Conservation (phyloP, 345 rosid species). For the Noccaea caerulescens region DNA sequence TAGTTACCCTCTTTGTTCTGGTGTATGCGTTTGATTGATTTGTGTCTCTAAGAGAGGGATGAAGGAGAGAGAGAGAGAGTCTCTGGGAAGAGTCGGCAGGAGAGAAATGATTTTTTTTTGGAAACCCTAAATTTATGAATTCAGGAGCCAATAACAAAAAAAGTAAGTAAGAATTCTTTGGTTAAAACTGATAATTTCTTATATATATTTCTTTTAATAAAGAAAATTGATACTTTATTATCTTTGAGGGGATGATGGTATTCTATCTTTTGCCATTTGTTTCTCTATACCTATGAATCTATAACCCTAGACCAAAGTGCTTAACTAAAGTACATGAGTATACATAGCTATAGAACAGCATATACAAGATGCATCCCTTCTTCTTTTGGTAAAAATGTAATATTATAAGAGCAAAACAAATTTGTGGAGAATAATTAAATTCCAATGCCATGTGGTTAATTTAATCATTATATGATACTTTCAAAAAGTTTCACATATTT, state of each 20-base stretch:
- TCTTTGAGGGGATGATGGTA: constrained; percentile 8
- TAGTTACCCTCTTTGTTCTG: constrained; percentile 27
- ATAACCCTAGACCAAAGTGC: constrained; percentile 45
- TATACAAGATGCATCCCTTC: constrained; percentile 58
- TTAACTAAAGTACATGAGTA: constrained; percentile 28
- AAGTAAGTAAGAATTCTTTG: background rate
- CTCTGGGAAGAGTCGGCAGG: constrained; percentile 26
- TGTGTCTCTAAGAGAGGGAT: constrained; percentile 12
- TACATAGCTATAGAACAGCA: constrained; percentile 26
- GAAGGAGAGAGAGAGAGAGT: constrained; percentile 13
- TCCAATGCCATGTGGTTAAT: constrained; percentile 42
- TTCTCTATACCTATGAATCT: constrained; percentile 28
- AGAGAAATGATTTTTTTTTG: constrained; percentile 32
- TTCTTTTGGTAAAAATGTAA: constrained; percentile 57
- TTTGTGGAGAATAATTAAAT: constrained; percentile 51
- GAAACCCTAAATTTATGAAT: constrained; percentile 59
- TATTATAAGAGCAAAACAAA: constrained; percentile 5
- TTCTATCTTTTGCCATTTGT: constrained; percentile 14
- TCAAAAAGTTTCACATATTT: no score
- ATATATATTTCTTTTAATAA: background rate
- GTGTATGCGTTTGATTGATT: constrained; percentile 30
- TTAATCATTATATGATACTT: constrained; percentile 24
- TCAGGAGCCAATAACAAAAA: constrained; percentile 26
- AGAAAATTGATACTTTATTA: constrained; percentile 1
- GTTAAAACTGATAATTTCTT: background rate